These are phyloP conservation scores for Hypoxylon cercidicola DNA, from an alignment of 495 filamentous ascomycete genomes.

Conservation along the genomic window DNA sequence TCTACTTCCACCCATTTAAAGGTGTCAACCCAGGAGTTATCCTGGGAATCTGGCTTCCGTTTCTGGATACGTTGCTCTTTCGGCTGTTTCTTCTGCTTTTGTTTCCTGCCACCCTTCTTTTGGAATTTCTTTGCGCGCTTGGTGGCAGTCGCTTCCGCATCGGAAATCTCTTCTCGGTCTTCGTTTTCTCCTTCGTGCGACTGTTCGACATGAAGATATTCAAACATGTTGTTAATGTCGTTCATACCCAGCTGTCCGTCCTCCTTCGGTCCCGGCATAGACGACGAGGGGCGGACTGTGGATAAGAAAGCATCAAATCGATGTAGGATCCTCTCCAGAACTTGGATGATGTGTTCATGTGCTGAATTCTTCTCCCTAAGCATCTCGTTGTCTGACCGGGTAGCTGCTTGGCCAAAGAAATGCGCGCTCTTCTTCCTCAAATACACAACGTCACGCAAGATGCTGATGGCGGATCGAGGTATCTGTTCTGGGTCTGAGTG, in stretches of 20 bases:
- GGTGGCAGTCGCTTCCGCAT: conserved; percentile 3
- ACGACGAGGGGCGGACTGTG: not conserved
- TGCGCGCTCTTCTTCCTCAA: conserved; percentile 42
- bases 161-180: conserved; percentile 12
- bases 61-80: conserved; percentile 28
- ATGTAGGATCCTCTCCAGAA: conserved; percentile 41
- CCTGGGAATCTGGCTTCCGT: not conserved
- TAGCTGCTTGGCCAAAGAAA: conserved; percentile 35
- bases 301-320: conserved; percentile 27
- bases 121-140: conserved; percentile 7
- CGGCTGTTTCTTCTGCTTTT: conserved; percentile 32
- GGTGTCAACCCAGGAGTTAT: conserved; percentile 30
- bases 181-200: conserved; percentile 10
- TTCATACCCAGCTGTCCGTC: conserved; percentile 6
- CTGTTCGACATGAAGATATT: conserved; percentile 38
- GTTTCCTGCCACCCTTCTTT: conserved; percentile 32
- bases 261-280: not conserved
- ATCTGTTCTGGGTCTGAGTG: conserved; percentile 38
- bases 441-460: conserved; percentile 43
- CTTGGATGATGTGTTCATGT: conserved; percentile 42
- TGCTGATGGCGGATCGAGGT: conserved; percentile 37
- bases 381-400: conserved; percentile 22
- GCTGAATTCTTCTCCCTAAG: conserved; percentile 36
- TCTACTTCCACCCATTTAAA: conserved; percentile 28
- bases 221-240: conserved; percentile 46